phyloP scores from a whole-genome alignment of 352 stramenopile species.

The Globisporangium rhizosaccharum region DNA sequence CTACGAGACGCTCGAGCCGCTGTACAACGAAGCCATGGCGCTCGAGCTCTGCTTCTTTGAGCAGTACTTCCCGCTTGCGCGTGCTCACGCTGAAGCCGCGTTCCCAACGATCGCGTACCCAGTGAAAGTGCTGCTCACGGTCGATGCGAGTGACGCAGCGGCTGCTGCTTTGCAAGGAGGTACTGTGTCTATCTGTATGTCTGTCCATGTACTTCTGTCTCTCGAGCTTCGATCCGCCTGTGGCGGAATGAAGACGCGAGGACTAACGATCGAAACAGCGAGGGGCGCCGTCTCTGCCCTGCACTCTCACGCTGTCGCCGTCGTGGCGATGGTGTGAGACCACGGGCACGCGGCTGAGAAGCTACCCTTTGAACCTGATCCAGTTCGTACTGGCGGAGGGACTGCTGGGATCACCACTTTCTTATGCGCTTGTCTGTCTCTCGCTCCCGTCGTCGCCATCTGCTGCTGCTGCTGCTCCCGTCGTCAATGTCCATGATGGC shows the following conservation, averaged over 20 bases:
- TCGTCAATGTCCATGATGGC: not conserved
- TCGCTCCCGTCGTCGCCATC: not conserved
- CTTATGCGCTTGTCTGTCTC: slow-evolving; percentile 22
- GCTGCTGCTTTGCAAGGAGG: slow-evolving; percentile 8
- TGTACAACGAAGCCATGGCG: slow-evolving; percentile 49
- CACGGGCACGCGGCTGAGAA: slow-evolving; percentile 40
- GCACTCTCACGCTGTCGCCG: not conserved
- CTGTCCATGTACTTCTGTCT: not conserved
- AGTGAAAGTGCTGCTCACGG: slow-evolving; percentile 14
- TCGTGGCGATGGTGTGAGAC: not conserved
- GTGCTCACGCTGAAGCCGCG: slow-evolving; percentile 7
- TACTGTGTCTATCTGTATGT: slow-evolving; percentile 11
- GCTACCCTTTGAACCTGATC: slow-evolving; percentile 62
- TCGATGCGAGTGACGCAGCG: not conserved
- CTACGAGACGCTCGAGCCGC: slow-evolving; percentile 21
- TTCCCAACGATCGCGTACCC: slow-evolving; percentile 2
- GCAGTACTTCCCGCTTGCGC: slow-evolving; percentile 27
- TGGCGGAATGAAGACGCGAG: not conserved
- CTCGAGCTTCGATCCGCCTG: too few relatives aligned
- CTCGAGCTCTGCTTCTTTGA: slow-evolving; percentile 58
- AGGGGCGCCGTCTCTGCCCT: slow-evolving; percentile 38
- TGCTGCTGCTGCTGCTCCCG: not conserved
- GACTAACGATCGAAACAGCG: slow-evolving; percentile 36
- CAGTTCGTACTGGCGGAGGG: slow-evolving; percentile 60
- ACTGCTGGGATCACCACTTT: slow-evolving; percentile 32